Conservation (phyloP, 23 red algal species). For the Gracilaria vermiculophylla region DNA sequence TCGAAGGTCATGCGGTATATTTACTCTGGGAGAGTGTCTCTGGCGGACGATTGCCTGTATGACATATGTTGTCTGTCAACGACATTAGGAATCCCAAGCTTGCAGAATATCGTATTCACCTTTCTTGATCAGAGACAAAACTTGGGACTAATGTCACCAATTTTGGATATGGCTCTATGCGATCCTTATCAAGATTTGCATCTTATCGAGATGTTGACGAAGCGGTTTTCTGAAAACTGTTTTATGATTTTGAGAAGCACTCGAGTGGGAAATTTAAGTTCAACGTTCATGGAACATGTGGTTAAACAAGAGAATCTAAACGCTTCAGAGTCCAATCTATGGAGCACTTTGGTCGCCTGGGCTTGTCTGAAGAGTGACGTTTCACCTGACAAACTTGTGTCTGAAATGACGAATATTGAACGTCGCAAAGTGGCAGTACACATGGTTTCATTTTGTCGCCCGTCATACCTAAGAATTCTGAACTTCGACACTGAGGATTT, state of each 20-base stretch:
- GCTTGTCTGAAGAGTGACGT: constrained; percentile 26
- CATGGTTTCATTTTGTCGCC: constrained; percentile 30
- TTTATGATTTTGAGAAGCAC: background rate
- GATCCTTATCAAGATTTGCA: background rate
- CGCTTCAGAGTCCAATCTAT: constrained; percentile 31
- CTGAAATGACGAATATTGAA: constrained; percentile 22
- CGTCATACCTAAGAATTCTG: constrained; percentile 30
- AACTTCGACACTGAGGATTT: constrained; percentile 45
- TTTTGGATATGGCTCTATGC: constrained; percentile 26
- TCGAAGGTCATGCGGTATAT: constrained; percentile 32
- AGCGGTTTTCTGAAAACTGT: constrained; percentile 20
- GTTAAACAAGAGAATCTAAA: constrained; percentile 44
- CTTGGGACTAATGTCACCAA: background rate
- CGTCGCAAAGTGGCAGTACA: background rate
- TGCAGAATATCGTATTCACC: constrained; percentile 22
- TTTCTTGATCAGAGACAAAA: constrained; percentile 20
- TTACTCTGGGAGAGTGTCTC: constrained; percentile 29
- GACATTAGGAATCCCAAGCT: constrained; percentile 19
- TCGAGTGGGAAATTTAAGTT: background rate
- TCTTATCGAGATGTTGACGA: constrained; percentile 6
- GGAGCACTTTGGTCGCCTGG: constrained; percentile 28
- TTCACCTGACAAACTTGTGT: background rate
- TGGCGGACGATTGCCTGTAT: background rate
- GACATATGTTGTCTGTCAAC: constrained; percentile 16
- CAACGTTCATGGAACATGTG: constrained; percentile 24